Conservation (phyloP, 2,329 filamentous ascomycete genomes). For the Penicillium sp. region DNA sequence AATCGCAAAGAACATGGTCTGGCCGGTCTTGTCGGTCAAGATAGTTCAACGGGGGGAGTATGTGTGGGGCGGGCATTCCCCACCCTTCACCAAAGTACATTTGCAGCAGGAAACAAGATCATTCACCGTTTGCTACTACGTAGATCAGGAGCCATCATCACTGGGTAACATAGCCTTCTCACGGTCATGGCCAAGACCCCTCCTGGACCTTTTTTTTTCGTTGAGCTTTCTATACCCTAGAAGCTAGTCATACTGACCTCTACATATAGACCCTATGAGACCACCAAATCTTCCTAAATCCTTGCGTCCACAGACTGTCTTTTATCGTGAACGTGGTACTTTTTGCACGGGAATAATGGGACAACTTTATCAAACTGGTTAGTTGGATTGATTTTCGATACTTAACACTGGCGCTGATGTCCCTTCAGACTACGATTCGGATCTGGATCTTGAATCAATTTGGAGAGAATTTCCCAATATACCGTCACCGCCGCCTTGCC, state of each 20-base stretch:
- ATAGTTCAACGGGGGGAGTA: not conserved
- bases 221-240: too few species aligned
- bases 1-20: too few species aligned
- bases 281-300: not conserved
- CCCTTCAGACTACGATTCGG: not conserved
- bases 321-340: not conserved
- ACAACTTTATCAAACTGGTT: not conserved
- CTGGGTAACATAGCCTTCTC: not conserved
- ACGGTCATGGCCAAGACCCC: not conserved
- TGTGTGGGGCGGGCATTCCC: not conserved
- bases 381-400: not conserved
- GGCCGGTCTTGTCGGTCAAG: too few species aligned
- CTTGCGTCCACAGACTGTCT: not conserved
- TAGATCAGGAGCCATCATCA: not conserved
- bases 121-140: not conserved
- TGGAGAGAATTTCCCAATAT: not conserved
- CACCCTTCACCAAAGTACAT: not conserved
- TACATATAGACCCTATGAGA: not conserved
- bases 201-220: too few species aligned
- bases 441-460: not conserved
- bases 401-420: not conserved
- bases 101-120: not conserved
- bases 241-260: not conserved
- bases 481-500: not conserved
- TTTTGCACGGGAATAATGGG: not conserved